phyloP scores from a whole-genome alignment of 495 filamentous ascomycete species.

The Ramalina intermedia region DNA sequence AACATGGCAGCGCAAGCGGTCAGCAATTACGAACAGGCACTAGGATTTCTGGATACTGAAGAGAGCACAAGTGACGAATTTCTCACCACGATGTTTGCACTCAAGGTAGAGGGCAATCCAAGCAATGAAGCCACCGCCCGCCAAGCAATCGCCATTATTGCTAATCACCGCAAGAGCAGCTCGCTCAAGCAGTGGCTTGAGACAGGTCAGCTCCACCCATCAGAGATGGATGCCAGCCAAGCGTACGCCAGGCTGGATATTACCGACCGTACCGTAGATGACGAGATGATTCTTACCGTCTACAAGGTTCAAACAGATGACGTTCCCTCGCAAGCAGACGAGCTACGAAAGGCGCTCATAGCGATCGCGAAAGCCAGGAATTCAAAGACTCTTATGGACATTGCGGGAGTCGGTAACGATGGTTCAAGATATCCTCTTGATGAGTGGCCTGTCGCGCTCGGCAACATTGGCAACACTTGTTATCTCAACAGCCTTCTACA shows the following conservation, averaged over 20 bases:
- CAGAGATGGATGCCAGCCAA: conserved; percentile 42
- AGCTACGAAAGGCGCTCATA: conserved; percentile 33
- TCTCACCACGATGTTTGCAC: conserved; percentile 40
- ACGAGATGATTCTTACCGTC: conserved; percentile 34
- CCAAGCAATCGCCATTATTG: conserved; percentile 43
- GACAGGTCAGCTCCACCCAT: conserved; percentile 35
- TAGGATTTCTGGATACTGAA: conserved; percentile 40
- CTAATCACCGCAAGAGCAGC: conserved; percentile 37
- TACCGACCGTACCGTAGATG: conserved; percentile 34
- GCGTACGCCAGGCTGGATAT: conserved; percentile 44
- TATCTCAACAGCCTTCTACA: conserved; percentile 95
- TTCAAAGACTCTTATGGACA: conserved; percentile 24
- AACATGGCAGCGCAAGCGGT: conserved; percentile 41
- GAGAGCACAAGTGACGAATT: conserved; percentile 42
- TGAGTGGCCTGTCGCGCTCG: conserved; percentile 65
- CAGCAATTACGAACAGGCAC: conserved; percentile 46
- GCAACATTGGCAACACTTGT: conserved; percentile 93
- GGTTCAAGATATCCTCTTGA: conserved; percentile 20
- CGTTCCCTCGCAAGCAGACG: conserved; percentile 30
- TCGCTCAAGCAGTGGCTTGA: conserved; percentile 39
- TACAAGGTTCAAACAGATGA: conserved; percentile 37
- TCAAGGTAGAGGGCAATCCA: conserved; percentile 42
- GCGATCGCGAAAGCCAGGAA: conserved; percentile 36
- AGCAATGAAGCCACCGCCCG: conserved; percentile 32
- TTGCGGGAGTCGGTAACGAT: conserved; percentile 19